Percentiles rank a stretch among this genome's conserved stretches.
These are phyloP conservation scores for Echria macrotheca DNA, from an alignment of 495 filamentous ascomycete species.

Conservation along the genomic window DNA sequence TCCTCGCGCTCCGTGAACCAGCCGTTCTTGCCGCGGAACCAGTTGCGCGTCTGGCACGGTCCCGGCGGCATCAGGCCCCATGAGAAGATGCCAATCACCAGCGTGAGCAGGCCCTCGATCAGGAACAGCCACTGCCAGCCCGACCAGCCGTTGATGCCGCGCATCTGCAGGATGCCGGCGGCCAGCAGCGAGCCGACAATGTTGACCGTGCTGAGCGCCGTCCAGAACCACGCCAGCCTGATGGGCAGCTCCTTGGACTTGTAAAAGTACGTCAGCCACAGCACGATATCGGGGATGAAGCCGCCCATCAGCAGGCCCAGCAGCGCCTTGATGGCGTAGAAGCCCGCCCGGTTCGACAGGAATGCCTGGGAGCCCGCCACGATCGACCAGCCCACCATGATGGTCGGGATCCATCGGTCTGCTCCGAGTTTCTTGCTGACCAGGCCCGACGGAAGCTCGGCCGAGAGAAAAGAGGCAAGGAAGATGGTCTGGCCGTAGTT, in stretches of 20 bases:
- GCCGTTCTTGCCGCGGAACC: slow-evolving; percentile 49
- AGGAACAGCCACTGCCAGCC: slow-evolving; percentile 53
- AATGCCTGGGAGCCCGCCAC: slow-evolving; percentile 37
- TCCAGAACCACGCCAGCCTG: slow-evolving; percentile 50
- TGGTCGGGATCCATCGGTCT: slow-evolving; percentile 43
- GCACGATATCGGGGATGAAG: slow-evolving; percentile 46
- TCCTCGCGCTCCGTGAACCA: slow-evolving; percentile 61
- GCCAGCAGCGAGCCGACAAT: slow-evolving; percentile 48
- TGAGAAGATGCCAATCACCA: slow-evolving; percentile 46
- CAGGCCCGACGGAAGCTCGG: slow-evolving; percentile 44
- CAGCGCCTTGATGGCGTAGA: slow-evolving; percentile 39
- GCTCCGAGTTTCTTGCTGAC: slow-evolving; percentile 45
- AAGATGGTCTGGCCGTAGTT: slow-evolving; percentile 43
- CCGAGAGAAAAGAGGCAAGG: slow-evolving; percentile 39
- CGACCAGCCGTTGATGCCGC: slow-evolving; percentile 40
- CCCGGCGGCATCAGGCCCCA: slow-evolving; percentile 50
- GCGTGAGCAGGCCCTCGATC: slow-evolving; percentile 51
- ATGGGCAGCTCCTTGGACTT: slow-evolving; percentile 46
- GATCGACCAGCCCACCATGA: slow-evolving; percentile 43
- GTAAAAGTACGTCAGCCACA: slow-evolving; percentile 53
- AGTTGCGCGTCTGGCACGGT: slow-evolving; percentile 47
- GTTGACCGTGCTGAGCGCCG: slow-evolving; percentile 36
- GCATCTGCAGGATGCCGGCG: slow-evolving; percentile 46
- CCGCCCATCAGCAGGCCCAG: slow-evolving; percentile 46
- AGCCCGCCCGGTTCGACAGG: slow-evolving; percentile 30